phyloP scores from a whole-genome alignment of 192 early-diverging fungal species.

The Entrophospora sp. region DNA sequence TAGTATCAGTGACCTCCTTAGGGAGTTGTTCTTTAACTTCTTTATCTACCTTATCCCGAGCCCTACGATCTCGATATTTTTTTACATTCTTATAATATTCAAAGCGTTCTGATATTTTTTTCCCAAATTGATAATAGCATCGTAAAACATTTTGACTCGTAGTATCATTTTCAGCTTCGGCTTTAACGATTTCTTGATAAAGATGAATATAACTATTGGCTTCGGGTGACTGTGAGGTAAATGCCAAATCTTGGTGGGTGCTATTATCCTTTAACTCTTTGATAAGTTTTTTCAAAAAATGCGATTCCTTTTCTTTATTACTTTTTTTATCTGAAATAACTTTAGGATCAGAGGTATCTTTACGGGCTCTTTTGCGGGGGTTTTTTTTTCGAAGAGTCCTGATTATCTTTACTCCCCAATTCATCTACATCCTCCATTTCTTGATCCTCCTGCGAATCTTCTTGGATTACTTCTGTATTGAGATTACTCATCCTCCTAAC shows the following conservation, averaged over 20 bases:
- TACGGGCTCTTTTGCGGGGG: too few relatives aligned
- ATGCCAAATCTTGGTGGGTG: background rate
- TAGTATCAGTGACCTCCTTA: background rate
- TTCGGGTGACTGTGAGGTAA: background rate
- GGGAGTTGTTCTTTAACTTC: background rate
- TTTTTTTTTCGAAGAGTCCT: too few relatives aligned
- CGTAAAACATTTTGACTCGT: background rate
- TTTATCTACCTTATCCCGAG: background rate
- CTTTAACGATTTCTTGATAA: background rate
- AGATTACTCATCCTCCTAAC: too few relatives aligned
- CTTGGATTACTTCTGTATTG: too few relatives aligned
- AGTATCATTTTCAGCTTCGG: background rate
- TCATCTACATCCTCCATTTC: too few relatives aligned
- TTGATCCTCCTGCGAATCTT: too few relatives aligned
- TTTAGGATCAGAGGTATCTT: too few relatives aligned
- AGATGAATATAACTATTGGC: background rate
- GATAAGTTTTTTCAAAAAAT: background rate
- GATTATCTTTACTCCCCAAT: too few relatives aligned
- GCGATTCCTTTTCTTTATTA: background rate
- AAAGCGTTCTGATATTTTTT: background rate
- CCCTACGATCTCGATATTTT: background rate
- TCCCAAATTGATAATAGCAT: background rate
- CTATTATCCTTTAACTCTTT: slow-evolving; percentile 8
- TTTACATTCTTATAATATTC: background rate
- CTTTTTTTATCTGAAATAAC: background rate